phyloP scores from a whole-genome alignment of 208 protist genomes.

The Acanthamoeba royreba region DNA sequence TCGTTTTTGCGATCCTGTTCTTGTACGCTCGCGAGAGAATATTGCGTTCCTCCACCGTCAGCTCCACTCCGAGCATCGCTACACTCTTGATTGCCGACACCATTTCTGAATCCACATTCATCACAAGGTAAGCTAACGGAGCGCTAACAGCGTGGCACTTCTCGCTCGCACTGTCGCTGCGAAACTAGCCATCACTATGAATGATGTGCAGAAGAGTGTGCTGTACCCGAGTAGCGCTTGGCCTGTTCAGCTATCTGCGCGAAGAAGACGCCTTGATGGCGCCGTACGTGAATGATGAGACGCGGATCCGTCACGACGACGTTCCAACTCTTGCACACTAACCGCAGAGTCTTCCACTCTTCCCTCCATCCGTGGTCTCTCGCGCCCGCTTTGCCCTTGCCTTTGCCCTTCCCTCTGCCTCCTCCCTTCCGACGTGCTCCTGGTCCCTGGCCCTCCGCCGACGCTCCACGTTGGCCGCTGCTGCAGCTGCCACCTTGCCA shows the following conservation, averaged over 20 bases:
- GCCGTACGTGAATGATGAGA: not conserved
- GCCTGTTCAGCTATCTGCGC: constrained; percentile 95
- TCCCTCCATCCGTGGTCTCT: not conserved
- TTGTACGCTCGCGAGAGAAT: constrained; percentile 99
- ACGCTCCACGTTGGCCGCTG: too few relatives aligned
- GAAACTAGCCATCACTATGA: not conserved
- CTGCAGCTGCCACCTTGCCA: not conserved
- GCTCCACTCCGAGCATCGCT: constrained; percentile 89
- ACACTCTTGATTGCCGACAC: constrained; percentile 97
- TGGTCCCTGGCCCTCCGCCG: too few relatives aligned
- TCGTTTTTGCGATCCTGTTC: constrained; percentile 98
- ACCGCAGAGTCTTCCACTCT: not conserved
- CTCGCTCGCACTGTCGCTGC: not conserved
- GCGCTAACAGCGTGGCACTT: not conserved
- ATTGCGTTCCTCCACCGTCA: constrained; percentile 99
- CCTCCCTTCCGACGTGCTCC: too few relatives aligned
- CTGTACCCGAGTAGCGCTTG: constrained; percentile 95
- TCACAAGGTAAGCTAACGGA: not conserved
- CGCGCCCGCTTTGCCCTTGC: not conserved
- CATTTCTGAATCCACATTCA: constrained; percentile 88
- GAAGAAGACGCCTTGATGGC: constrained; percentile 65
- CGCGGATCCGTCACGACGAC: not conserved
- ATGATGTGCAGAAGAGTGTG: not conserved
- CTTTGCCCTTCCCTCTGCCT: not conserved
- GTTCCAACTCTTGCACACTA: not conserved